phyloP scores from a whole-genome alignment of 345 rosid species.

The Eucalyptus sideroxylon region DNA sequence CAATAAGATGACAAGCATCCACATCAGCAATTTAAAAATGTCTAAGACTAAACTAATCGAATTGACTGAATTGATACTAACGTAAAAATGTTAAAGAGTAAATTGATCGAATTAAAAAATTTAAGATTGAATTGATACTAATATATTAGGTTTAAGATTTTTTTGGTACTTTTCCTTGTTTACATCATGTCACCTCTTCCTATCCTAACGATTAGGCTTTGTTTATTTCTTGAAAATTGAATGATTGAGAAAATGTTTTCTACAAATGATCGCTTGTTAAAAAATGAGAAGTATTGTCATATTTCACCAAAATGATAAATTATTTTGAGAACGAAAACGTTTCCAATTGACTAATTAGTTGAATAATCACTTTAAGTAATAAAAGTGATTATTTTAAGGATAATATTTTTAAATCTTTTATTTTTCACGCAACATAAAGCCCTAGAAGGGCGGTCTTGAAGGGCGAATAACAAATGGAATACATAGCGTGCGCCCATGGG shows the following conservation, averaged over 20 bases:
- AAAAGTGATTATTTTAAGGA: no score
- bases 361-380: no score
- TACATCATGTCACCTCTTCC: no score
- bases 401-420: not conserved
- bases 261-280: no score
- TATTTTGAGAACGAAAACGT: not conserved
- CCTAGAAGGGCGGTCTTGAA: rapidly evolving
- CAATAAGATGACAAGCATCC: rapidly evolving
- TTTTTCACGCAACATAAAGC: not conserved
- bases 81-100: rapidly evolving
- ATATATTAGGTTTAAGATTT: rapidly evolving
- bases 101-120: rapidly evolving
- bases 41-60: rapidly evolving
- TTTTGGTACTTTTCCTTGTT: no score
- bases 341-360: not conserved
- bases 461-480: not conserved
- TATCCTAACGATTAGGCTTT: rapidly evolving
- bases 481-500: not conserved
- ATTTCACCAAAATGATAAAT: not conserved
- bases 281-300: no score
- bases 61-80: rapidly evolving
- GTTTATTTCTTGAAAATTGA: no score
- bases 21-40: rapidly evolving
- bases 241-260: rapidly evolving
- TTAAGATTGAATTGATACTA: rapidly evolving